Conservation (phyloP, 768 basidiomycete genomes). For the Tricholoma flavovirens region DNA sequence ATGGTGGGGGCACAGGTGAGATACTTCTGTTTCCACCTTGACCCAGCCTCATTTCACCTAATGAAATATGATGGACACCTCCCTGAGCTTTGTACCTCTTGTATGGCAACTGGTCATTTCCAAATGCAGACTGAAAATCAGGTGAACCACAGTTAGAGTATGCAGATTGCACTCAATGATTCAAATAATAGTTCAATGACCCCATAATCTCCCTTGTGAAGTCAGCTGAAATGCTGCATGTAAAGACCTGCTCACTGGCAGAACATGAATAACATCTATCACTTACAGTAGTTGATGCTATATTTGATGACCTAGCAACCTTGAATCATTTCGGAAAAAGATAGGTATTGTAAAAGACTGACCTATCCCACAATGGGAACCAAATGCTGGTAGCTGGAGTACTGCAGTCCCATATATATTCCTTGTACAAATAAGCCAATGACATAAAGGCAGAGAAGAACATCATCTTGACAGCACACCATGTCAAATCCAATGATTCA, state of each 20-base stretch:
- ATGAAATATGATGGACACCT: not conserved
- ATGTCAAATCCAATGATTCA: not conserved
- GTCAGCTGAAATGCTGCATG: constrained; percentile 38
- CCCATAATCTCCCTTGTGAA: constrained; percentile 56
- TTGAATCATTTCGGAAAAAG: not conserved
- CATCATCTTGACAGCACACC: constrained; percentile 62
- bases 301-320: not conserved
- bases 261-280: not conserved
- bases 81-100: not conserved
- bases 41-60: not conserved
- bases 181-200: constrained; percentile 56
- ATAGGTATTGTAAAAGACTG: constrained; percentile 21
- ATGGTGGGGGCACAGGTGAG: not conserved
- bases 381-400: constrained; percentile 47
- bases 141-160: constrained; percentile 16
- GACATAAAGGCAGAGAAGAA: constrained; percentile 70
- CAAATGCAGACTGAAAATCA: constrained; percentile 32
- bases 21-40: not conserved
- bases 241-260: not conserved
- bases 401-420: constrained; percentile 47
- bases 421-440: constrained; percentile 71
- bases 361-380: constrained; percentile 66
- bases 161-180: constrained; percentile 21
- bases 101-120: not conserved
- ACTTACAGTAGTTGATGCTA: constrained; percentile 27